Evolutionary conservation across 2,329 filamentous ascomycete species (phyloP), one percentile per base, ranked within the genome.

Genomic region (Pseudogymnoascus sp.): DNA sequence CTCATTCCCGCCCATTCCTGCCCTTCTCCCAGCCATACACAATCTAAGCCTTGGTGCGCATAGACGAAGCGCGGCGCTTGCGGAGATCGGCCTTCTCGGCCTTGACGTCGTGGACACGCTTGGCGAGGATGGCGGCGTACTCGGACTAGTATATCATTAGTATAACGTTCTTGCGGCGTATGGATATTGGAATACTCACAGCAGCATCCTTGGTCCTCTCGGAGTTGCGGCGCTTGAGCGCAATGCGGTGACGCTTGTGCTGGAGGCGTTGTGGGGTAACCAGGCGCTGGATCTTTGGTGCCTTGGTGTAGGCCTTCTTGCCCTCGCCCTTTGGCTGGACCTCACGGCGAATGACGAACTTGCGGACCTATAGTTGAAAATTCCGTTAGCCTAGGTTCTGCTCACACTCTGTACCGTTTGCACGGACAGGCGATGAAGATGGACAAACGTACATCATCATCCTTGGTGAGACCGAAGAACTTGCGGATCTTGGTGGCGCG

Each of bases 381-480:
- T 63, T 68, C 66, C 66, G 66, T 73, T 68, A 72, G 70, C 68
- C 26, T 56, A 31, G 28, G 65, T 68, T 63, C 63, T 68, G 80
- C 82, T 85, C 83, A 85, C 82, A 81, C 83, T 85, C 83, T 84
- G 83, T 76, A 69, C 64, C 66, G 64, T 64, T 64, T 63, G 62
- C 38, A 33, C 75, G 84, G 84, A 84, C 82, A 91, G 88, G 89
- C 83, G 84, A 89, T 85, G 85, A 88, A 81, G 80, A 81, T 77
- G 76, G 81, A 79, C 78, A 78, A 79, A 92, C 90, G 87, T 90
- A 98, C 93, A 90, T 99, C 95, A 86, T 99, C 95, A 89, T 98
- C 93, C 93, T 98, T 98, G 90, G 89, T 93, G 87, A 99, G 90
- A 84, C 91, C 89, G 85, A 98, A 99, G 90, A 99, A 99, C 80